Evolutionary conservation across 1,284 basidiomycete genomes (phyloP).

Genomic region (Naganishia albida): DNA sequence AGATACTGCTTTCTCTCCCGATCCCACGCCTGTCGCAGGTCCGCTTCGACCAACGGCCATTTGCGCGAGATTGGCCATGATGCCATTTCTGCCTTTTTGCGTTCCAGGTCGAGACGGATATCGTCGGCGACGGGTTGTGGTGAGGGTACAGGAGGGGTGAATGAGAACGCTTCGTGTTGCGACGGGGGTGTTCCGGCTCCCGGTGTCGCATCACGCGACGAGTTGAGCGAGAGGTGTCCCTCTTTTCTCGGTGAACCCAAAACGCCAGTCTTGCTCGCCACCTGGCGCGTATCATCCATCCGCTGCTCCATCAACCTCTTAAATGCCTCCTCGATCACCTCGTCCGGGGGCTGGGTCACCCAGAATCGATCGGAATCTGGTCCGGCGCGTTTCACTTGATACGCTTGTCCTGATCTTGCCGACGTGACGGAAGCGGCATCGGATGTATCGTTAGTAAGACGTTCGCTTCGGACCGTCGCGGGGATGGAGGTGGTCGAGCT

Average conservation of each 20-base stretch:
- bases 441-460: constrained; percentile 4
- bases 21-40: constrained; percentile 25
- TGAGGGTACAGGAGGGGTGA: neutral
- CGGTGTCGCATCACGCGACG: constrained; percentile 13
- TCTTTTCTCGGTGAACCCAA: constrained; percentile 20
- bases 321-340: constrained; percentile 23
- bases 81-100: constrained; percentile 24
- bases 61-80: constrained; percentile 25
- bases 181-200: constrained; percentile 16
- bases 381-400: constrained; percentile 14
- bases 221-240: constrained; percentile 15
- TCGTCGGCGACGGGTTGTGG: constrained; percentile 18
- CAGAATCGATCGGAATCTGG: constrained; percentile 24
- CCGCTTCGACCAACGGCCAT: constrained; percentile 25
- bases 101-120: constrained; percentile 19
- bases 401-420: constrained; percentile 7
- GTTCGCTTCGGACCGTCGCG: constrained; percentile 14
- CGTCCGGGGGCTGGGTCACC: constrained; percentile 22
- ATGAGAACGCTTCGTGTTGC: constrained; percentile 9
- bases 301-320: constrained; percentile 27
- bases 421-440: constrained; percentile 13
- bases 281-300: constrained; percentile 21
- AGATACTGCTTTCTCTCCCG: constrained; percentile 20
- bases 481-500: constrained; percentile 18
- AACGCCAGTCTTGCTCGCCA: constrained; percentile 7